Conservation (phyloP, 23 red algal species). For the Gracilaria vermiculophylla region DNA sequence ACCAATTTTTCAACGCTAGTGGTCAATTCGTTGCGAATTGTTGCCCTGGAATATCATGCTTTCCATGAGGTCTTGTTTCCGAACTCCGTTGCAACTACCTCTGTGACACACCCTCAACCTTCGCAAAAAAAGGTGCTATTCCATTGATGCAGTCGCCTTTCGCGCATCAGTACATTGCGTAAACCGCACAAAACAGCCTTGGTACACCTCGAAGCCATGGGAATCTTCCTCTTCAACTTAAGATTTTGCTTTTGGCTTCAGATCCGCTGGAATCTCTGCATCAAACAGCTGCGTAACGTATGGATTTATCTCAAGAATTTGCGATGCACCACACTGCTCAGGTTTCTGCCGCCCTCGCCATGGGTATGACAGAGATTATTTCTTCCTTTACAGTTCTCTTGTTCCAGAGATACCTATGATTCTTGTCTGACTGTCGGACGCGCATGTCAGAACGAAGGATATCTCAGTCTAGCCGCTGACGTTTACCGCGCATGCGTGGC, state of each 20-base stretch:
- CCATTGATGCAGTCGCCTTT: background rate
- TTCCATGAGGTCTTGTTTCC: background rate
- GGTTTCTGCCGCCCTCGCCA: background rate
- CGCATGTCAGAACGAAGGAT: conserved; percentile 22
- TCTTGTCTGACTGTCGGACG: conserved; percentile 32
- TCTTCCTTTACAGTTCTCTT: conserved; percentile 10
- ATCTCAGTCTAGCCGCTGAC: conserved; percentile 28
- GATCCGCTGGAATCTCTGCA: background rate
- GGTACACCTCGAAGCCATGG: background rate
- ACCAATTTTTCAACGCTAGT: background rate
- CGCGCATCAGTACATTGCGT: background rate
- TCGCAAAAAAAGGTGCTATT: background rate
- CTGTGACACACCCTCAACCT: background rate
- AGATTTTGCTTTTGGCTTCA: conserved; percentile 9
- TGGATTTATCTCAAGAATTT: conserved; percentile 19
- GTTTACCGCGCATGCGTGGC: conserved; percentile 48
- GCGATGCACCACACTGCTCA: conserved; percentile 27
- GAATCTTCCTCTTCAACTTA: background rate
- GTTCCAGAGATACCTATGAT: conserved; percentile 24
- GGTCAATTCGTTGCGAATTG: background rate
- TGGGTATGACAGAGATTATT: conserved; percentile 39
- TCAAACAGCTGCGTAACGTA: conserved; percentile 1
- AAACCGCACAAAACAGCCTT: background rate
- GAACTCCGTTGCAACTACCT: conserved; percentile 1
- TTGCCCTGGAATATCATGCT: background rate